Conservation (phyloP, 768 basidiomycete genomes). For the Russula brevipes region DNA sequence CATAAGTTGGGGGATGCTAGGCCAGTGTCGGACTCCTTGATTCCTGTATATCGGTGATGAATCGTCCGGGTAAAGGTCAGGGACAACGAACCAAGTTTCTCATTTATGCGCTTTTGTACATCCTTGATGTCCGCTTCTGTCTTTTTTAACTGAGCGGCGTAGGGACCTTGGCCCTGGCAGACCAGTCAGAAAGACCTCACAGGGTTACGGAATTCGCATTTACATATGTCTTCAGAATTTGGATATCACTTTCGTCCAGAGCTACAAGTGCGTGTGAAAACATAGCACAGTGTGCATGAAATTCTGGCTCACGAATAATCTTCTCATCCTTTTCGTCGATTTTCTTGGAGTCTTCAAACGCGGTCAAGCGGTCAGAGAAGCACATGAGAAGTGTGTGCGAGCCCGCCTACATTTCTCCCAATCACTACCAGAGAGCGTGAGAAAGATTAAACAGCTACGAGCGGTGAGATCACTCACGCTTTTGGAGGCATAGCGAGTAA, state of each 20-base stretch:
- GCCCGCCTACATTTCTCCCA: conserved; percentile 90
- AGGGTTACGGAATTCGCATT: conserved; percentile 26
- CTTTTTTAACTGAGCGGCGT: conserved; percentile 81
- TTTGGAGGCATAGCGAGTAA: conserved; percentile 77
- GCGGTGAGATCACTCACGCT: conserved; percentile 58
- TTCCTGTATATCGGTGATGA: conserved; percentile 43
- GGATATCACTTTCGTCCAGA: conserved; percentile 96
- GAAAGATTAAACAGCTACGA: neutral
- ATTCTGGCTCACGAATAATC: conserved; percentile 51
- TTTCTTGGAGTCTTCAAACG: conserved; percentile 70
- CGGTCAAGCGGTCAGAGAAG: conserved; percentile 1
- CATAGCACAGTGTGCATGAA: neutral
- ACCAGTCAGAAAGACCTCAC: conserved; percentile 7
- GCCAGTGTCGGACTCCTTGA: conserved; percentile 98
- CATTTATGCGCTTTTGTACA: conserved; percentile 94
- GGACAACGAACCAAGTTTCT: conserved; percentile 74
- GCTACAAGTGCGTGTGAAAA: conserved; percentile 42
- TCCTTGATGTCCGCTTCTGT: conserved; percentile 92
- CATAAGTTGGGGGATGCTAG: conserved; percentile 95
- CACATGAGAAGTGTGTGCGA: neutral
- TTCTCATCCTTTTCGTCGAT: conserved; percentile 83
- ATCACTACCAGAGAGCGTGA: conserved; percentile 51
- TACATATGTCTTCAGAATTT: conserved; percentile 98
- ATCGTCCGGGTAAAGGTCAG: neutral
- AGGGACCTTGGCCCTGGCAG: conserved; percentile 92